A percentile compares a stretch with the other conserved stretches of the same genome.
These are phyloP conservation scores for Craterostigma plantagineum DNA, from an alignment of 257 asterid genomes.

Conservation along the genomic window DNA sequence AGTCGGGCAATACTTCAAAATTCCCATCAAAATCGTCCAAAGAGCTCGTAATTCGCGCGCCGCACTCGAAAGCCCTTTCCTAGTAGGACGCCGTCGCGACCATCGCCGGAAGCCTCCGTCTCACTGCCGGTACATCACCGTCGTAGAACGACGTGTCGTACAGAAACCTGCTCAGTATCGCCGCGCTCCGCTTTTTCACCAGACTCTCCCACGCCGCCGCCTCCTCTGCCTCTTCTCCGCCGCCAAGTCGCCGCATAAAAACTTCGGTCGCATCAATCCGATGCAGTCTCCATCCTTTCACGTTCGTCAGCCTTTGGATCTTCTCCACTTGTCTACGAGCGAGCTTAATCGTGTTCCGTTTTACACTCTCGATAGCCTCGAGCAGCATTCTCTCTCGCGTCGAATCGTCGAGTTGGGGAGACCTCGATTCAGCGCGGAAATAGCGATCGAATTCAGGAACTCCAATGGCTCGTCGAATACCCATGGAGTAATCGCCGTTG, in stretches of 20 bases:
- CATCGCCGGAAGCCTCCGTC: constrained; percentile 15
- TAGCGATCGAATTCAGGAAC: constrained; percentile 57
- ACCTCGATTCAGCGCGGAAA: constrained; percentile 19
- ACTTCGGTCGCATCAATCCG: constrained; percentile 63
- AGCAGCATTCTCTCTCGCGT: constrained; percentile 21
- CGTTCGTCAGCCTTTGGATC: constrained; percentile 28
- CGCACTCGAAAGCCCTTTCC: no score
- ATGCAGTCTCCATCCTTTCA: constrained; percentile 55
- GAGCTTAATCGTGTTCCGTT: constrained; percentile 37
- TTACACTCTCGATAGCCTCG: constrained; percentile 41
- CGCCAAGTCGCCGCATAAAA: constrained; percentile 16
- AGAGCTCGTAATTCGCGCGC: no score
- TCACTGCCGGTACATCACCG: constrained; percentile 11
- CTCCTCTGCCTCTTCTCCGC: constrained; percentile 32
- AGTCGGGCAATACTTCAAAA: no score
- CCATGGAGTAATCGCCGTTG: constrained; percentile 37
- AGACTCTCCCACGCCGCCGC: constrained; percentile 41
- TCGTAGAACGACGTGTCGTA: constrained; percentile 14
- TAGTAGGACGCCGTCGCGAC: constrained; percentile 17
- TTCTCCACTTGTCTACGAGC: constrained; percentile 45
- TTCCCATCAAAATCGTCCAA: no score
- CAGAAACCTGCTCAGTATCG: constrained; percentile 32
- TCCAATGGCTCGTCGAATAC: constrained; percentile 73
- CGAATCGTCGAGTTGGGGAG: constrained; percentile 15
- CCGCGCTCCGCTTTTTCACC: constrained; percentile 35